Evolutionary conservation across 495 filamentous ascomycete genomes (phyloP).

Genomic region (Hypoxylon lienhwacheense): DNA sequence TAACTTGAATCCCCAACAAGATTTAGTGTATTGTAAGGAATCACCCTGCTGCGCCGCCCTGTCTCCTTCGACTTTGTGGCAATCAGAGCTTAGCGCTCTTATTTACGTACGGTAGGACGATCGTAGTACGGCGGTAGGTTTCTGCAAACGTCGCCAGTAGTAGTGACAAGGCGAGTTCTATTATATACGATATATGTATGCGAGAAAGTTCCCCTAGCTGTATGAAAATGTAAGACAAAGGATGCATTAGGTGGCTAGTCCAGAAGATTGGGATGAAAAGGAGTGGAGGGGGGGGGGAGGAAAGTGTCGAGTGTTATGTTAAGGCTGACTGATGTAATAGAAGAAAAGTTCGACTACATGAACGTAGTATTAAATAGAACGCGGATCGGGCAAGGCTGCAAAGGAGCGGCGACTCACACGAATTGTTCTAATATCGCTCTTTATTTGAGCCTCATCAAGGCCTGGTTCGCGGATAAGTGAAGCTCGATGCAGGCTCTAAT

Average conservation of each 20-base stretch:
- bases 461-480: neutral
- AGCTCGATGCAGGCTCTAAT: slow-evolving; percentile 8
- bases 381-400: slow-evolving; percentile 6
- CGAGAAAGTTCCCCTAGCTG: slow-evolving; percentile 14
- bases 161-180: slow-evolving; percentile 8
- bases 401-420: slow-evolving; percentile 16
- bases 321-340: slow-evolving; percentile 6
- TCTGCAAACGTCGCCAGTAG: slow-evolving; percentile 1
- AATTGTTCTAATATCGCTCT: slow-evolving; percentile 8
- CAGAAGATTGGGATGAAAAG: neutral
- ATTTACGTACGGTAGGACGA: neutral
- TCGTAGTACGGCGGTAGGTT: slow-evolving; percentile 8
- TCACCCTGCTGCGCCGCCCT: slow-evolving; percentile 1
- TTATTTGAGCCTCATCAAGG: slow-evolving; percentile 3
- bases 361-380: neutral
- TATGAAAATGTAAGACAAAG: slow-evolving; percentile 23
- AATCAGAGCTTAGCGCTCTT: neutral
- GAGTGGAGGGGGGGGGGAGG: slow-evolving; percentile 2
- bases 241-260: slow-evolving; percentile 9
- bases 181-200: slow-evolving; percentile 30
- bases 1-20: neutral
- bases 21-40: neutral
- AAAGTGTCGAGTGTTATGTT: neutral
- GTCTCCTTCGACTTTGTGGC: slow-evolving; percentile 2
- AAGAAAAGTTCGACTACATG: neutral